A percentile compares a stretch with the other conserved stretches of the same genome.
phyloP scores from a whole-genome alignment of 1,139 yeast species.

The Debaryomyces nepalensis region DNA sequence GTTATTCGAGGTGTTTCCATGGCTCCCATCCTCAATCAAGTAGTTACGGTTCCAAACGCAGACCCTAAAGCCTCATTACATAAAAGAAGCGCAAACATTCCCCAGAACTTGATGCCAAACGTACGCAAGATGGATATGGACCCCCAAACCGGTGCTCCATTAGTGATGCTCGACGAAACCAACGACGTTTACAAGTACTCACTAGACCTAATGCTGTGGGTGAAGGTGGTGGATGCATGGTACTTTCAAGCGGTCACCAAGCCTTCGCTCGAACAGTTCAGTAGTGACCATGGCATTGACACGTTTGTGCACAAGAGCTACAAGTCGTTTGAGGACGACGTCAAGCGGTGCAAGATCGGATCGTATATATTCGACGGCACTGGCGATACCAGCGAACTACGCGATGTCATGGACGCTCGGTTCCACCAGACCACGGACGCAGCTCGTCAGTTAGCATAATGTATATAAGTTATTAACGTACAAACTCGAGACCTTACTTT shows the following conservation, averaged over 20 bases:
- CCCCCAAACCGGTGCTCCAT: slow-evolving; percentile 45
- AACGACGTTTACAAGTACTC: slow-evolving; percentile 49
- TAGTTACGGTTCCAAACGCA: slow-evolving; percentile 17
- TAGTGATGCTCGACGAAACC: slow-evolving; percentile 40
- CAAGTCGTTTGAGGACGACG: slow-evolving; percentile 27
- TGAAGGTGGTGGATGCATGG: slow-evolving; percentile 53
- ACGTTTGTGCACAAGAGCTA: slow-evolving; percentile 13
- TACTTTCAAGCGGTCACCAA: slow-evolving; percentile 30
- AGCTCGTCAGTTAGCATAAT: slow-evolving; percentile 5
- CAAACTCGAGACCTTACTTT: neutral
- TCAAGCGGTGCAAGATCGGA: slow-evolving; percentile 24
- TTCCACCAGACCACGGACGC: slow-evolving; percentile 22
- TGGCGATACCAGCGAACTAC: slow-evolving; percentile 24
- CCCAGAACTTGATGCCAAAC: slow-evolving; percentile 28
- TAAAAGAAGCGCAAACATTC: slow-evolving; percentile 13
- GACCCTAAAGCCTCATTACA: neutral
- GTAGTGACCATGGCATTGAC: neutral
- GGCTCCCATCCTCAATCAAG: slow-evolving; percentile 53
- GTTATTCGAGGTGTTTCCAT: slow-evolving; percentile 50
- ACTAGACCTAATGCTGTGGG: slow-evolving; percentile 49
- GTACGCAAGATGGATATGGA: slow-evolving; percentile 38
- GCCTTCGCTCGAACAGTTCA: neutral
- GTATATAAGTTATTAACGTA: slow-evolving; percentile 1
- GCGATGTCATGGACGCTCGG: slow-evolving; percentile 29
- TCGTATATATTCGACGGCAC: slow-evolving; percentile 27